Conservation (phyloP, 495 filamentous ascomycete genomes). For the Penicillium riverlandense region DNA sequence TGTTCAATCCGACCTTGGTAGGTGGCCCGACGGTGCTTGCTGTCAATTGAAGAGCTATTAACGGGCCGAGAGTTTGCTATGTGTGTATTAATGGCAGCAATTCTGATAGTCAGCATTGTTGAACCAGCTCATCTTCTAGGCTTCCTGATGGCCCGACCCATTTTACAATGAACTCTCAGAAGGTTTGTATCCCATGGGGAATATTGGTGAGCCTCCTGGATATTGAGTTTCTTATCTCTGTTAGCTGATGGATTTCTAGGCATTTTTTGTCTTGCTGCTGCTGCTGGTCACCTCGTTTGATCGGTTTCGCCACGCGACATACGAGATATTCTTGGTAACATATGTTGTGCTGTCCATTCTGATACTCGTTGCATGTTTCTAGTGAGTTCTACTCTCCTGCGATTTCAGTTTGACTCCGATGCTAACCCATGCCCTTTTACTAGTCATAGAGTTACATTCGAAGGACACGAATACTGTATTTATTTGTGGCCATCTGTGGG, state of each 20-base stretch:
- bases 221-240: neutral
- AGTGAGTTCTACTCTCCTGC: conserved; percentile 26
- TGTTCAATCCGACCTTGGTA: no score
- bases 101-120: no score
- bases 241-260: conserved; percentile 21
- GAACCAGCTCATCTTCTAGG: no score
- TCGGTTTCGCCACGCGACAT: conserved; percentile 37
- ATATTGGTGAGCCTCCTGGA: conserved; percentile 16
- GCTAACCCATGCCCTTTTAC: no score
- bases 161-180: conserved; percentile 21
- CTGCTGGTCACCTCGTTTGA: conserved; percentile 39
- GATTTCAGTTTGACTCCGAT: neutral
- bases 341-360: conserved; percentile 47
- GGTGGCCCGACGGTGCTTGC: no score
- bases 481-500: conserved; percentile 45
- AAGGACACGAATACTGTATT: conserved; percentile 39
- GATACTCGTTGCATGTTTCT: conserved; percentile 44
- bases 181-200: conserved; percentile 32
- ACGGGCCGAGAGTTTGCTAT: no score
- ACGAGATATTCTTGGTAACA: conserved; percentile 47
- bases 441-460: conserved; percentile 44
- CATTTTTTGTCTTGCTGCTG: conserved; percentile 40
- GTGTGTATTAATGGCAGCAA: no score
- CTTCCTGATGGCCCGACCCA: no score
- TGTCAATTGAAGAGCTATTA: no score